These are phyloP conservation scores for Eutrema japonicum DNA, from an alignment of 345 rosid genomes.

Conservation along the genomic window DNA sequence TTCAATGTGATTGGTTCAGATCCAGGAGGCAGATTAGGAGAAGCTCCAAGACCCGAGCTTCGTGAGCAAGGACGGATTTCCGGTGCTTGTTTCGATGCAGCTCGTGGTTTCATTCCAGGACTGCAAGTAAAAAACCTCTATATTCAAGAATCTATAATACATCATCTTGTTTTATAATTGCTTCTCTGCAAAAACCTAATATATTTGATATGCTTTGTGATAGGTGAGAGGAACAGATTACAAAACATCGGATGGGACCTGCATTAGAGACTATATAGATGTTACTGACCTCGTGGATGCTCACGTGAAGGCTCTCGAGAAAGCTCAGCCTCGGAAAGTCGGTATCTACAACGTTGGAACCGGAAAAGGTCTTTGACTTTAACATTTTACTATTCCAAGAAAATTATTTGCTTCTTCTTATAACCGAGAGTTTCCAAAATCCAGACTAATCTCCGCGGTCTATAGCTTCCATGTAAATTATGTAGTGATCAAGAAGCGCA, in stretches of 20 bases:
- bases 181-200: slow-evolving; percentile 7
- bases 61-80: slow-evolving; percentile 98
- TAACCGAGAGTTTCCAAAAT: too few species aligned
- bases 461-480: neutral
- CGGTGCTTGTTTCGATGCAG: slow-evolving; percentile 99
- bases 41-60: slow-evolving; percentile 95
- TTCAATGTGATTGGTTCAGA: slow-evolving; percentile 99
- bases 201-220: slow-evolving; percentile 25
- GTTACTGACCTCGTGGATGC: slow-evolving; percentile 98
- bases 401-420: too few species aligned
- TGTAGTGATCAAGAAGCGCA: neutral
- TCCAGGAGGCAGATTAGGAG: slow-evolving; percentile 93
- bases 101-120: slow-evolving; percentile 84
- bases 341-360: slow-evolving; percentile 99
- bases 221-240: slow-evolving; percentile 98
- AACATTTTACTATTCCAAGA: neutral
- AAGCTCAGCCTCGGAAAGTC: slow-evolving; percentile 70
- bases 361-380: slow-evolving; percentile 55
- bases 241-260: slow-evolving; percentile 88
- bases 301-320: slow-evolving; percentile 94
- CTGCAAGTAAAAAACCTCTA: slow-evolving; percentile 59
- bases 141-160: neutral
- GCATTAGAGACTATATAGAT: slow-evolving; percentile 91
- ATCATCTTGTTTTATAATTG: neutral
- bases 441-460: too few species aligned